Base-by-base conservation (phyloP, 2,329 filamentous ascomycete genomes). In the Geosmithia putterillii region DNA sequence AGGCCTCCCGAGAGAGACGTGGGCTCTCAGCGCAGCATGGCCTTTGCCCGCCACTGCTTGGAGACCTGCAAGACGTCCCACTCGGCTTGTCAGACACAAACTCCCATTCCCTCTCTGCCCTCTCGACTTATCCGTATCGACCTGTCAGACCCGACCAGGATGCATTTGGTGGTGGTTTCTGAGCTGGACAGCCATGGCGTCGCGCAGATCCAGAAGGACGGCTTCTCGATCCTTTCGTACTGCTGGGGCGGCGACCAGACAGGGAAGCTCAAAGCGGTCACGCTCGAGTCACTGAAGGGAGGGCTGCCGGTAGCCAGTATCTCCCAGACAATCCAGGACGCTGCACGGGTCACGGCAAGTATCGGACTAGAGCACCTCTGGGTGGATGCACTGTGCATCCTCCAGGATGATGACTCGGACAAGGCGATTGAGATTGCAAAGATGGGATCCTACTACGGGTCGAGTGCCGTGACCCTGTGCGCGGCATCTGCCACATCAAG, bases 331-430 rank as follows among this genome's bases (percentile, higher is more conserved):
- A 8, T 38, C 36, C 10, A 14, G 17, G 36, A 38, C 17, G 36
- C 36, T 17, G 36, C 18, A 17, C 8, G 36, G 12, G 36, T 38
- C 9, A 38, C 36, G 8, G 8, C 8, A 8, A 15, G 25, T 18
- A n/a, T 41, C 14, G 44, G 23, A 2, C n/a, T 48, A 3, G 28
- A 32, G n/a, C 49, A 51, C 38, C 28, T 53, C 8, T 52, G 51
- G 50, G 43, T 53, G 7, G 50, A 53, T 17, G 22, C 44, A 2
- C 39, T 51, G 12, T 52, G 51, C 41, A 50, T 52, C 1, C 19
- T 45, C n/a, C 49, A 51, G 32, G 48, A 52, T 23, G 28, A 44
- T 10, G 25, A 40, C 15, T n/a, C 5, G 6, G 45, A 44, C 25
- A 47, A 48, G 35, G 37, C 25, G 20, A 17, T 19, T 7, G 43